Evolutionary conservation across 1,284 basidiomycete species (phyloP).

Genomic region (Cryptococcus sp.): DNA sequence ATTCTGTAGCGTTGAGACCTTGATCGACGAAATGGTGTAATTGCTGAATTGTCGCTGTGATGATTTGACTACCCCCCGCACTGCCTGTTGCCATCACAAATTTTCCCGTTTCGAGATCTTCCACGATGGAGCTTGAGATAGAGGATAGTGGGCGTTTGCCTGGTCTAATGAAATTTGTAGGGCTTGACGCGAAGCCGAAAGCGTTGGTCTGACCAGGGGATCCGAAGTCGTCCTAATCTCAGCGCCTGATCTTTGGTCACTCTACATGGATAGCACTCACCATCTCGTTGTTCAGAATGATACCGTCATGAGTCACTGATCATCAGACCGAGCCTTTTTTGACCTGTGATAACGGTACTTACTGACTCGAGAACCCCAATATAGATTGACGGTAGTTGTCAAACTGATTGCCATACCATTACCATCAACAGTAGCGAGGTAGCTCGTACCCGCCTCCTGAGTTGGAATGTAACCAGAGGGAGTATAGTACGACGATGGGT

Average conservation of each 20-base stretch:
- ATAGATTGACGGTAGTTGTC: constrained; percentile 50
- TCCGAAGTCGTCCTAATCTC: constrained; percentile 49
- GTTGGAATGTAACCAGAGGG: constrained; percentile 36
- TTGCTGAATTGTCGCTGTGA: constrained; percentile 48
- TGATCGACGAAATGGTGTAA: constrained; percentile 37
- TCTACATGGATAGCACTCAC: too few species aligned
- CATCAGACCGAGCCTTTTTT: constrained; percentile 9
- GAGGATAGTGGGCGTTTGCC: constrained; percentile 48
- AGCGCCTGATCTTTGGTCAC: too few species aligned
- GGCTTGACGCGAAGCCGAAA: constrained; percentile 43
- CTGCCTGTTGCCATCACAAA: constrained; percentile 44
- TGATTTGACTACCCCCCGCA: constrained; percentile 49
- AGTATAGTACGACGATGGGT: constrained; percentile 39
- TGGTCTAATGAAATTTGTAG: constrained; percentile 44
- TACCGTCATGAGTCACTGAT: constrained; percentile 27
- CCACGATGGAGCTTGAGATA: constrained; percentile 46
- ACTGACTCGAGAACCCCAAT: constrained; percentile 42
- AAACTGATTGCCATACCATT: constrained; percentile 46
- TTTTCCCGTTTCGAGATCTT: constrained; percentile 37
- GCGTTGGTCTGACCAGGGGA: constrained; percentile 41
- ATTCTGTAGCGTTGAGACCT: constrained; percentile 26
- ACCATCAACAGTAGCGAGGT: constrained; percentile 44
- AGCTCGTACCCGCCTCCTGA: constrained; percentile 46
- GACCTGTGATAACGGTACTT: constrained; percentile 3
- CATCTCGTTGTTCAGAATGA: constrained; percentile 43